These are phyloP conservation scores for Stagonosporopsis vannaccii DNA, from an alignment of 2,329 filamentous ascomycete genomes.

Conservation along the genomic window DNA sequence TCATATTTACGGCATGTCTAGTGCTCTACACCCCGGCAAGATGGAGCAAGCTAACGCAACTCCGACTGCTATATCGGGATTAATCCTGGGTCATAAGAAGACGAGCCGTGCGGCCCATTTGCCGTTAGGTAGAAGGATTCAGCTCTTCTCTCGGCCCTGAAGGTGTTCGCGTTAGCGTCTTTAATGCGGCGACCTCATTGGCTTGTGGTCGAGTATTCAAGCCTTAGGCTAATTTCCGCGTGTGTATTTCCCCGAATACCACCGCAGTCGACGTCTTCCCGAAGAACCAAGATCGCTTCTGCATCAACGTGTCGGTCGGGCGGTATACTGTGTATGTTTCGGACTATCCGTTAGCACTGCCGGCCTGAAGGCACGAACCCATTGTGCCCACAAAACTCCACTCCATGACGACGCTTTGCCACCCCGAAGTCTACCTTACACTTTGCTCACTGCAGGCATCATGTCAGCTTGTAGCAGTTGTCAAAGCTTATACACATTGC, in stretches of 20 bases:
- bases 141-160: conserved; percentile 1
- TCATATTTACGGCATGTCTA: not conserved
- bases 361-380: not conserved
- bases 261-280: not conserved
- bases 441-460: not conserved
- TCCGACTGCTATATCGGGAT: conserved; percentile 4
- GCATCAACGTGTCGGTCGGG: not conserved
- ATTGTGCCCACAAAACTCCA: not conserved
- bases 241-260: conserved; percentile 1
- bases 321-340: not conserved
- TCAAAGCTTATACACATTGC: not conserved
- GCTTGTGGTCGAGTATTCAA: not conserved
- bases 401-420: not conserved
- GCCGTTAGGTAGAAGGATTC: not conserved
- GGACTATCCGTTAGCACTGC: not conserved
- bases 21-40: not conserved
- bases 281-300: not conserved
- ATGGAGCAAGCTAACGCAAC: not conserved
- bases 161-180: conserved; percentile 2
- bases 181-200: not conserved
- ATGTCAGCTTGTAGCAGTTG: not conserved
- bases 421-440: not conserved
- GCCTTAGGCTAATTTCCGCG: conserved; percentile 7
- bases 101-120: conserved; percentile 1
- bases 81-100: conserved; percentile 4